Evolutionary conservation across 1,284 basidiomycete genomes (phyloP).

Genomic region (Sporisorium reilianum): DNA sequence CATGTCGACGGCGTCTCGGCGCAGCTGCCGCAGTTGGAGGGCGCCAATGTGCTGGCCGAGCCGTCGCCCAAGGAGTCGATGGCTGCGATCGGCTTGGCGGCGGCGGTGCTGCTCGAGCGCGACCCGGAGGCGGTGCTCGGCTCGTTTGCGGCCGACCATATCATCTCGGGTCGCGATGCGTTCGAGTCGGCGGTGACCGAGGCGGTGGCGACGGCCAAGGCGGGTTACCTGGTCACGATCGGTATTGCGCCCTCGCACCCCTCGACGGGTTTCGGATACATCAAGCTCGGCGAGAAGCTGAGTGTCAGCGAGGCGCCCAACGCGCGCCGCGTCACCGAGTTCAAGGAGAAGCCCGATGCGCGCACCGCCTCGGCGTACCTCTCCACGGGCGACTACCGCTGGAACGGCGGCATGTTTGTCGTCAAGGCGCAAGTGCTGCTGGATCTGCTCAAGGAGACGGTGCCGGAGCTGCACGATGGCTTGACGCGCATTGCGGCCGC

Average conservation of each 20-base stretch:
- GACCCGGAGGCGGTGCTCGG: conserved; percentile 67
- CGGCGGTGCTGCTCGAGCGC: conserved; percentile 63
- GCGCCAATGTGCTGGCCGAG: conserved; percentile 63
- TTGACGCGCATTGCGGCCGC: conserved; percentile 60
- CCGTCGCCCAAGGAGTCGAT: conserved; percentile 67
- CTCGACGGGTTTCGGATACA: conserved; percentile 69
- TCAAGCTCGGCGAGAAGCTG: conserved; percentile 67
- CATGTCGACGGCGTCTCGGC: conserved; percentile 60
- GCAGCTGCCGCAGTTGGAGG: conserved; percentile 60
- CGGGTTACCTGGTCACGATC: conserved; percentile 68
- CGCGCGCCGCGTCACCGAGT: conserved; percentile 65
- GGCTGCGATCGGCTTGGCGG: conserved; percentile 68
- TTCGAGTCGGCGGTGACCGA: conserved; percentile 67
- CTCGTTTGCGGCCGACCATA: conserved; percentile 69
- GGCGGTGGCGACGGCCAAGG: conserved; percentile 65
- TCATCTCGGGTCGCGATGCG: conserved; percentile 67
- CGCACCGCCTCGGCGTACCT: conserved; percentile 66
- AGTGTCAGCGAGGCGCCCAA: conserved; percentile 60
- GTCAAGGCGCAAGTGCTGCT: conserved; percentile 66
- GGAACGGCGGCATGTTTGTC: conserved; percentile 70
- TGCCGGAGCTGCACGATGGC: conserved; percentile 64
- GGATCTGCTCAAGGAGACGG: conserved; percentile 55
- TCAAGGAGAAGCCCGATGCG: conserved; percentile 70
- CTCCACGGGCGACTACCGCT: conserved; percentile 67
- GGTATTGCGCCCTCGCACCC: conserved; percentile 69